Conservation (phyloP, 148 eudicot genomes). For the Euryodendron excelsum region DNA sequence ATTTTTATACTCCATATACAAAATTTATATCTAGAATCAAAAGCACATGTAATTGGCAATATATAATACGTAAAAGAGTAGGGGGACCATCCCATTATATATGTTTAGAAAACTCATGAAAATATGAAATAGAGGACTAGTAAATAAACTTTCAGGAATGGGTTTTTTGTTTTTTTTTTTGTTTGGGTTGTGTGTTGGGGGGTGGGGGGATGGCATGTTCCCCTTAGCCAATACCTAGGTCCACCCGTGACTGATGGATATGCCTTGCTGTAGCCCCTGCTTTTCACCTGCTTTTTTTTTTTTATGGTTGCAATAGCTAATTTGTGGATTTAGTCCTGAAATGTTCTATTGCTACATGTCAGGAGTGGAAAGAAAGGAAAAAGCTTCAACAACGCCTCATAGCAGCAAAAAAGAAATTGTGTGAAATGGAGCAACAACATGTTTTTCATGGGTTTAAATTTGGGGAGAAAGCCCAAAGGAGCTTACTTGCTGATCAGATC, state of each 20-base stretch:
- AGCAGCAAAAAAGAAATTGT: conserved; percentile 90
- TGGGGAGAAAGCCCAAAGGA: conserved; percentile 65
- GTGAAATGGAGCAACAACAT: conserved; percentile 83
- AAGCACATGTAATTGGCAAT: neutral
- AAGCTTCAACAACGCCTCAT: conserved; percentile 70
- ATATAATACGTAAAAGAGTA: too few relatives aligned
- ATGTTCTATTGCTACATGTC: conserved; percentile 14
- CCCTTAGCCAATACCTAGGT: neutral
- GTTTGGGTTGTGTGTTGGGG: too few relatives aligned
- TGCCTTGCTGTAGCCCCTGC: too few relatives aligned
- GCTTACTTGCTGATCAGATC: conserved; percentile 72
- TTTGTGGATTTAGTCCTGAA: conserved; percentile 16
- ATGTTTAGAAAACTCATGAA: neutral
- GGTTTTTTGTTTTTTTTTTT: too few relatives aligned
- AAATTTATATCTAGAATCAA: neutral
- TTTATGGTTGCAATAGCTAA: neutral
- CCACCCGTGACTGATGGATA: neutral
- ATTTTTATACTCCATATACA: neutral
- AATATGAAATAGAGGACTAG: neutral
- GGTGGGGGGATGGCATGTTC: too few relatives aligned
- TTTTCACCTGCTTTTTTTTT: neutral
- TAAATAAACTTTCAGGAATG: too few relatives aligned
- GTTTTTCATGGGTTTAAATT: conserved; percentile 76
- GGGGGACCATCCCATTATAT: neutral
- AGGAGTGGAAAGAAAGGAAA: conserved; percentile 98